These are phyloP conservation scores for Metschnikowia drakensbergensis DNA, from an alignment of 805 yeast species.

Conservation along the genomic window DNA sequence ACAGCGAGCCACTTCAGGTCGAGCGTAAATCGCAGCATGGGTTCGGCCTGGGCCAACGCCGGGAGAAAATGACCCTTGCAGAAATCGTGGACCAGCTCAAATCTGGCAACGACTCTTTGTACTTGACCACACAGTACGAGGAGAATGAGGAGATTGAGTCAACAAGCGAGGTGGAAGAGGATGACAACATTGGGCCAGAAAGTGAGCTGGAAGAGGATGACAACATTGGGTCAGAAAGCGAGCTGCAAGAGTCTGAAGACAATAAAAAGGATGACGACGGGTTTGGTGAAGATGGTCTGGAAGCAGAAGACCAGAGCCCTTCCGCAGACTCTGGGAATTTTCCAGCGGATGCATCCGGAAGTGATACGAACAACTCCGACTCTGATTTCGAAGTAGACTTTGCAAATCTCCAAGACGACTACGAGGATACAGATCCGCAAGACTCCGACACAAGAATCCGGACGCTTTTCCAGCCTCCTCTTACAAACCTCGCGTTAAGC, in stretches of 20 bases:
- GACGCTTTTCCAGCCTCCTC: slow-evolving; percentile 60
- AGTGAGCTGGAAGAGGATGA: slow-evolving; percentile 1
- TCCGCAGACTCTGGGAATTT: no score
- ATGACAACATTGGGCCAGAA: background rate
- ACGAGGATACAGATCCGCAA: slow-evolving; percentile 32
- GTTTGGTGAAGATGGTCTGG: background rate
- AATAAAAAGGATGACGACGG: no score
- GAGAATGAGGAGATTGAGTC: slow-evolving; percentile 32
- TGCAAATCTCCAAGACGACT: slow-evolving; percentile 8
- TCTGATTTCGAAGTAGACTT: slow-evolving; percentile 9
- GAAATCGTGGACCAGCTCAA: slow-evolving; percentile 45
- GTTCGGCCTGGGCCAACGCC: slow-evolving; percentile 60
- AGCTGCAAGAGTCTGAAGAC: no score
- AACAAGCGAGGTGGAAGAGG: background rate
- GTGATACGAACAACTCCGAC: background rate
- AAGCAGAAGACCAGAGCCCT: background rate
- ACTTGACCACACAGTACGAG: slow-evolving; percentile 67
- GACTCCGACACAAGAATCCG: slow-evolving; percentile 34
- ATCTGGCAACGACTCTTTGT: slow-evolving; percentile 44
- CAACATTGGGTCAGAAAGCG: no score
- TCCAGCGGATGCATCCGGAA: no score
- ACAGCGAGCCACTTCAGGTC: slow-evolving; percentile 43
- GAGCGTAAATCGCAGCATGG: slow-evolving; percentile 60
- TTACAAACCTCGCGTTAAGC: slow-evolving; percentile 39
- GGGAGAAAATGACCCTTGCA: slow-evolving; percentile 48